phyloP scores from a whole-genome alignment of 2,329 filamentous ascomycete species.

The Rhynchosporium graminicola region DNA sequence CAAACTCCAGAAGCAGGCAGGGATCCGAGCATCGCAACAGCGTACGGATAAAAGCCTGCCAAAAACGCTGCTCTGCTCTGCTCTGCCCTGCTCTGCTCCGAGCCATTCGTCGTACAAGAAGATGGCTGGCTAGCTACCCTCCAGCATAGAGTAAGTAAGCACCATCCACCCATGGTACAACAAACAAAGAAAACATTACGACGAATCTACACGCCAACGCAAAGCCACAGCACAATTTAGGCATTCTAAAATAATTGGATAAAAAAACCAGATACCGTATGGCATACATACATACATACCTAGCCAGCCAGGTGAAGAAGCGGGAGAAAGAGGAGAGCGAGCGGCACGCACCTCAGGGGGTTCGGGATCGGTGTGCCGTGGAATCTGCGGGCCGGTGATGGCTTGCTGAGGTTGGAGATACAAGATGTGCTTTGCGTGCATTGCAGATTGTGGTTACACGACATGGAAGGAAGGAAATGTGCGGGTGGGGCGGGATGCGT shows the following conservation, averaged over 20 bases:
- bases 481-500: background rate
- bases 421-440: background rate
- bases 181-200: no score
- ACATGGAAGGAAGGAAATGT: background rate
- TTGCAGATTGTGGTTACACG: background rate
- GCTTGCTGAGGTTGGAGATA: no score
- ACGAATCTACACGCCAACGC: no score
- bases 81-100: background rate
- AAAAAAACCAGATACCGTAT: no score
- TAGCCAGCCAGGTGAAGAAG: no score
- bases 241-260: no score
- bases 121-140: no score
- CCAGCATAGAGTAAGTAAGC: no score
- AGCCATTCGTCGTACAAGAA: background rate
- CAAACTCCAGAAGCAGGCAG: background rate
- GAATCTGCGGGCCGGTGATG: background rate
- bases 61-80: background rate
- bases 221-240: no score
- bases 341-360: background rate
- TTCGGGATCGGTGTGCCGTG: background rate
- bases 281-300: no score
- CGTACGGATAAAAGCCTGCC: background rate
- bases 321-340: no score
- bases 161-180: no score
- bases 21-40: background rate